Evolutionary conservation across 495 filamentous ascomycete species (phyloP), one percentile per base, ranked within the genome.

Genomic region (Penicillium alfredii): DNA sequence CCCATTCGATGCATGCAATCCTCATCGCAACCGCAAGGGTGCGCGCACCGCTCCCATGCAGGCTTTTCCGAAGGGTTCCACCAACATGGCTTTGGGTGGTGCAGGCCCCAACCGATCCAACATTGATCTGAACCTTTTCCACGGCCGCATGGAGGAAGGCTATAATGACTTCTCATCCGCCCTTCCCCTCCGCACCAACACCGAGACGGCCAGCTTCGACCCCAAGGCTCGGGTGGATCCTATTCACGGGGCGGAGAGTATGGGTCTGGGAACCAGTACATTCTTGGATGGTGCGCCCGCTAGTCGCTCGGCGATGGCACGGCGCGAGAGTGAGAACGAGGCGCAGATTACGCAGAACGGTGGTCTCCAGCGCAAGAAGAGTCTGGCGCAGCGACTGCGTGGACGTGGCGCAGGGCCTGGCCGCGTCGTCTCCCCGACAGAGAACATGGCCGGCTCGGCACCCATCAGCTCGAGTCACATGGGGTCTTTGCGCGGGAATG

Each of bases 1-100:
- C 15, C 93, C 93, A 6, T 99, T 95, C 50, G 93, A 99, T 64
- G 93, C 93, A 10, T 92, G 88, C 62, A 96, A 96, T 49, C 90
- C 93, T 4, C 83, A 92, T 58, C 84, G 93, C 41, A 99, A 99
- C 57, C 80, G 86, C 31, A 86, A 84, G 50, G 85, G 83, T 33
- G 75, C 81, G 43, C 76, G 80, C 38, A 80, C 84, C 18, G 88
- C 92, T 8, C 93, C 93, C 2, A 94, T 99, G 86, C 82, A 96
- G 56, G 93, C 93, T 4, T 99, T 97, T 63, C 88, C 93, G 12
- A 80, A 84, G 42, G 86, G 81, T 45, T 94, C 87, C 7, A 72
- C 80, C 38, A 99, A 99, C 66, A 97, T 96, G 66, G 78, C 81
- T 3, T 62, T 99, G 14, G 89, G 90, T 25, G 92, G 93, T 8